These are phyloP conservation scores for Ilex paraguariensis DNA, from an alignment of 305 asterid species.

Conservation along the genomic window DNA sequence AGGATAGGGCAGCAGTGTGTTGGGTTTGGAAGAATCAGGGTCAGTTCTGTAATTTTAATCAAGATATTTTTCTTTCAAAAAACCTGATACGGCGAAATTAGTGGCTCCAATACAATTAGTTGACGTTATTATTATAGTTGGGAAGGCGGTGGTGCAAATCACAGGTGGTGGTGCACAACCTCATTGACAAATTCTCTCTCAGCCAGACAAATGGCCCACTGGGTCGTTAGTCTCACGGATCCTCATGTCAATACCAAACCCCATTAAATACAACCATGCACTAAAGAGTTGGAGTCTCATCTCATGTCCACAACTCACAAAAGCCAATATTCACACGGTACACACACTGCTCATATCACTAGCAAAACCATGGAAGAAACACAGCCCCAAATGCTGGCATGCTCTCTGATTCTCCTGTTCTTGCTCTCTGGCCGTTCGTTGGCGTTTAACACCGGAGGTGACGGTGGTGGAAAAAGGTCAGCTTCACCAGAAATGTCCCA, in stretches of 20 bases:
- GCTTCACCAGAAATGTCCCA: constrained; percentile 12
- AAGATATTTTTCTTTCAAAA: too few species aligned
- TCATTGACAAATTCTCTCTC: constrained; percentile 5
- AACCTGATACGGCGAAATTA: too few species aligned
- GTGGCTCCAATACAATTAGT: too few species aligned
- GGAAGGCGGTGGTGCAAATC: constrained; percentile 30
- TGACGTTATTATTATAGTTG: background rate
- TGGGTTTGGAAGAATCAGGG: too few species aligned
- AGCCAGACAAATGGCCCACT: constrained; percentile 18
- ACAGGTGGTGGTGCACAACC: constrained; percentile 24
- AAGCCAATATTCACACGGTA: too few species aligned
- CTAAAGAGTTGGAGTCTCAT: background rate
- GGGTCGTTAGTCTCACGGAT: constrained; percentile 12
- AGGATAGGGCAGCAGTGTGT: too few species aligned
- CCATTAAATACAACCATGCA: constrained; percentile 14
- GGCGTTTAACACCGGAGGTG: constrained; percentile 14
- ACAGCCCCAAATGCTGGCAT: constrained; percentile 9
- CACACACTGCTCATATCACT: background rate
- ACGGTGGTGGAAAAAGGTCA: constrained; percentile 12
- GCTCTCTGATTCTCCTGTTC: constrained; percentile 8
- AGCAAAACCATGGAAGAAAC: constrained; percentile 9
- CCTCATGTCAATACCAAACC: constrained; percentile 5
- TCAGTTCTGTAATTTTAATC: too few species aligned
- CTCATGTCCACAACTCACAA: too few species aligned
- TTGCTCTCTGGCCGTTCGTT: constrained; percentile 7